Evolutionary conservation across 2,329 filamentous ascomycete species (phyloP).

Genomic region (Penicillium sclerotigenum): DNA sequence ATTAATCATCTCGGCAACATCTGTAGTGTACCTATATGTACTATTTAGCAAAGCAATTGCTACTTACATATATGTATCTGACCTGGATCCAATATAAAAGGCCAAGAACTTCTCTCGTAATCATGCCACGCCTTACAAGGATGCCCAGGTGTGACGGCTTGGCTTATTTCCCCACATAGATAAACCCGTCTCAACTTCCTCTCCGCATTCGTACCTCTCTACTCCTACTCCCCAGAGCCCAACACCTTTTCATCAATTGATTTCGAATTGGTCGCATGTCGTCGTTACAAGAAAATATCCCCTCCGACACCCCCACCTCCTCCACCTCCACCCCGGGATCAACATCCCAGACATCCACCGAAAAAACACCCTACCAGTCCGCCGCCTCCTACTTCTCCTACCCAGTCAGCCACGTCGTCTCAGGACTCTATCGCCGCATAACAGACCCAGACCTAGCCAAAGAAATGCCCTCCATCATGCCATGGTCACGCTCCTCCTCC

Average conservation of each 20-base stretch:
- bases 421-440: slow-evolving; percentile 66
- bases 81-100: not conserved
- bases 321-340: slow-evolving; percentile 23
- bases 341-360: slow-evolving; percentile 23
- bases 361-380: slow-evolving; percentile 31
- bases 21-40: not conserved
- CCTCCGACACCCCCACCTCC: slow-evolving; percentile 17
- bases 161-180: slow-evolving; percentile 15
- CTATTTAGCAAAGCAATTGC: not conserved
- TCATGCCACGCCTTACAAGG: not conserved
- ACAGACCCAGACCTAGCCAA: slow-evolving; percentile 39
- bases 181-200: slow-evolving; percentile 11
- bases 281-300: slow-evolving; percentile 18
- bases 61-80: not conserved
- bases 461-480: slow-evolving; percentile 20
- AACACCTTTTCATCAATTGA: slow-evolving; percentile 3
- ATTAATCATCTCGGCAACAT: not conserved
- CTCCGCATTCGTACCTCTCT: not conserved
- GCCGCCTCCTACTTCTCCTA: slow-evolving; percentile 50
- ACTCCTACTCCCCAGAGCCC: not conserved
- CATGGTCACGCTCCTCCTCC: slow-evolving; percentile 42
- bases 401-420: slow-evolving; percentile 53
- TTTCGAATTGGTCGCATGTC: slow-evolving; percentile 23
- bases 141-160: not conserved
- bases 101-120: not conserved